Percentiles rank a stretch among this genome's conserved stretches.
phyloP scores from a whole-genome alignment of 2,329 filamentous ascomycete genomes.

The Clarireedia sp. region DNA sequence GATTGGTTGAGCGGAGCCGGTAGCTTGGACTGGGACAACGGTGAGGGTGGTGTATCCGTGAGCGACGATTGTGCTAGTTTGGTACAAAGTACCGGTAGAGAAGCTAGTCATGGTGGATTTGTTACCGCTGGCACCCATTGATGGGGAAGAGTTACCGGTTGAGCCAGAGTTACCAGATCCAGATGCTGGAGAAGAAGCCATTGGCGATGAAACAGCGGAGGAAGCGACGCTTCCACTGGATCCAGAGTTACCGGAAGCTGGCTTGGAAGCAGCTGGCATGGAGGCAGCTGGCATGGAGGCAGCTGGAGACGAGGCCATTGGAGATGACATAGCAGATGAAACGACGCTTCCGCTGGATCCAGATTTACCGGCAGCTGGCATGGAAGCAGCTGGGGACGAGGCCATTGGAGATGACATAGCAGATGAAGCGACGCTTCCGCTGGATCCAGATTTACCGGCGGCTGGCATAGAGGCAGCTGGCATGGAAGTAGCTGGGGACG shows the following conservation, averaged over 20 bases:
- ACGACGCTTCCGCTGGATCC: not conserved
- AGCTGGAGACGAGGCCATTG: not conserved
- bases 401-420: not conserved
- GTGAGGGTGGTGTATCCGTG: not conserved
- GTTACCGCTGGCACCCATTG: not conserved
- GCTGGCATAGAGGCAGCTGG: not conserved
- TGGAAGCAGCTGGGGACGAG: not conserved
- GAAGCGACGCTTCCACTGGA: not conserved
- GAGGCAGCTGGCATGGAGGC: too few relatives aligned
- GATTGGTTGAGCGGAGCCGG: not conserved
- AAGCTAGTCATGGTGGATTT: not conserved
- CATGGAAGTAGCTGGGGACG: not conserved
- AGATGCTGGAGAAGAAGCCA: not conserved
- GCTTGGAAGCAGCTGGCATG: too few relatives aligned
- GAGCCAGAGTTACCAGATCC: not conserved
- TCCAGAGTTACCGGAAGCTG: not conserved
- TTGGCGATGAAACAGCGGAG: not conserved
- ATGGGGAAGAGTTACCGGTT: not conserved
- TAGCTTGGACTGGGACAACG: not conserved
- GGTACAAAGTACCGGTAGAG: not conserved
- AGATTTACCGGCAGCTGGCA: not conserved
- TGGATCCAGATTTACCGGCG: not conserved
- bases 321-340: not conserved
- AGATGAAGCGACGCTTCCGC: not conserved
- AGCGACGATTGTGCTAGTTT: not conserved